Conservation (phyloP, 768 basidiomycete species). For the Mycena vulgaris region DNA sequence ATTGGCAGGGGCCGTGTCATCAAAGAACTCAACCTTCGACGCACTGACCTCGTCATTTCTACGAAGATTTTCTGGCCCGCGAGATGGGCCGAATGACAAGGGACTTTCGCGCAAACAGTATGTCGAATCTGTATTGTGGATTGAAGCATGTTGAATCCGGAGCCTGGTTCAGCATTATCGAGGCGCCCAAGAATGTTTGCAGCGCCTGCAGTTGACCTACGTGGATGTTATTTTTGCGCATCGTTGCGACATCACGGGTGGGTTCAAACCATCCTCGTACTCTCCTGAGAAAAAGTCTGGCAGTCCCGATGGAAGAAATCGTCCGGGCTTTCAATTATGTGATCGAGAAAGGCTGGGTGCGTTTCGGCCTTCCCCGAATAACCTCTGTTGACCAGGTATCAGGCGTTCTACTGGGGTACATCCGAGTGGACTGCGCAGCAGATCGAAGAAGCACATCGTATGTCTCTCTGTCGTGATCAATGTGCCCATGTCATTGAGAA, state of each 20-base stretch:
- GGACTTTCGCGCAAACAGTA: slow-evolving; percentile 76
- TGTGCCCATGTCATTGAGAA: too few relatives aligned
- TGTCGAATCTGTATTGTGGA: too few relatives aligned
- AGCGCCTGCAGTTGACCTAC: slow-evolving; percentile 82
- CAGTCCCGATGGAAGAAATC: slow-evolving; percentile 81
- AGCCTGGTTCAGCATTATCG: slow-evolving; percentile 83
- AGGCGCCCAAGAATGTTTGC: slow-evolving; percentile 79
- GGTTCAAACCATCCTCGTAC: too few relatives aligned
- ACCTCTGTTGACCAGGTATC: too few relatives aligned
- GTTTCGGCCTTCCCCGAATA: too few relatives aligned
- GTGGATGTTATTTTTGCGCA: slow-evolving; percentile 84
- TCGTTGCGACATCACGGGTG: slow-evolving; percentile 71
- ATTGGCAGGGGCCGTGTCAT: slow-evolving; percentile 78
- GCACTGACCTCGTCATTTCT: slow-evolving; percentile 81
- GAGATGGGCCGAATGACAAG: slow-evolving; percentile 69
- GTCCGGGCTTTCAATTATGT: slow-evolving; percentile 88
- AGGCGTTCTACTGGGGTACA: slow-evolving; percentile 83
- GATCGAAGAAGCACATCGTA: slow-evolving; percentile 79
- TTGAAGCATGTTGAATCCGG: too few relatives aligned
- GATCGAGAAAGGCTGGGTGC: slow-evolving; percentile 82
- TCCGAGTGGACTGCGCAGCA: slow-evolving; percentile 84
- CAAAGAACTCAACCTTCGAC: slow-evolving; percentile 77
- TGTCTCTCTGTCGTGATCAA: too few relatives aligned
- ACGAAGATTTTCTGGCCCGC: slow-evolving; percentile 86
- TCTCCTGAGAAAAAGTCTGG: too few relatives aligned